Base-by-base conservation (phyloP, 1,139 yeast species). In the Scheffersomyces stambukii region DNA sequence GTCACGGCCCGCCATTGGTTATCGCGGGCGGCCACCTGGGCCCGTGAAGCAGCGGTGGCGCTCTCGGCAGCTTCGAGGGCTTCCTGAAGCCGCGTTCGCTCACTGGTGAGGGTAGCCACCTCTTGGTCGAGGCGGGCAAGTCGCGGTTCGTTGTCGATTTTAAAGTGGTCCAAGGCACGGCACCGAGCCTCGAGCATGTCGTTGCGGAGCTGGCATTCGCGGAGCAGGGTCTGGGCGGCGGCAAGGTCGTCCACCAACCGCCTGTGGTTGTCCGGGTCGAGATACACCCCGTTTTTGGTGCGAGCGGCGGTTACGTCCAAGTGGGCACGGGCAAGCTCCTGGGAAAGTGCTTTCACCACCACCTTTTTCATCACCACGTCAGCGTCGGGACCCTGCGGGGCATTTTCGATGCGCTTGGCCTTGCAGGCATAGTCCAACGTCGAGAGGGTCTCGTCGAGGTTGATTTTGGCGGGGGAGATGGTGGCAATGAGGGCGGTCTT, bases 401-500 rank as follows among this genome's bases (percentile, higher is more conserved):
- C 66, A 49, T 86, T 86, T 45, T 75, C 77, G 41, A 86, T 84
- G 34, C 75, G 78, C 43, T 83, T 83, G 0, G 88, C 96, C 32
- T 86, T 75, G 33, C 77, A 74, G 2, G 96, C 96, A 52, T 86
- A 88, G 40, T 84, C 93, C 33, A 88, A 62, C 0, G 96, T 86
- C 28, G 91, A 82, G 12, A 78, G 54, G 0, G 95, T 84, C 53
- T 86, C 95, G 20, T 83, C 94, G 25, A 77, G 48, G 31, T 82
- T 81, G 11, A 75, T 70, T 43, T 70, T 70, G 1, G 91, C 86
- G 0, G 95, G 95, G 3, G 94, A 81, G 4, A 88, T 70, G 1
- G 95, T 83, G 19, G 94, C 93, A 19, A 85, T 77, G 36, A 85
- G 69, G 15, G 84, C 71, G 0, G 95, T 85, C 43, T 81, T 81